Conservation (phyloP, 495 filamentous ascomycete genomes). For the Talaromyces proteolyticus region DNA sequence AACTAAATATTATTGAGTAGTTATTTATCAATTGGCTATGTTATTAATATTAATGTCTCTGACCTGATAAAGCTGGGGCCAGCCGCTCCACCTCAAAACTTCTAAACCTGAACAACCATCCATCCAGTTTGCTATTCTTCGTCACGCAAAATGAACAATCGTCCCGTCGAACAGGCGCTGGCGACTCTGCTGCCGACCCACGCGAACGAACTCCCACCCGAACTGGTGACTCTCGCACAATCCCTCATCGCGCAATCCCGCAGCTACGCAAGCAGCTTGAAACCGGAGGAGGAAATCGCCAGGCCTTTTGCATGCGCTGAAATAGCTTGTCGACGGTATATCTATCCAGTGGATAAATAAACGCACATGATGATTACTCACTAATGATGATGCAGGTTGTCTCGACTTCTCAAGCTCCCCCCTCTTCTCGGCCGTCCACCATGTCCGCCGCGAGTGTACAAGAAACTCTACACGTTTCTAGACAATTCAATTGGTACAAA, state of each 20-base stretch:
- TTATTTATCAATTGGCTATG: no score
- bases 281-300: constrained; percentile 83
- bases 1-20: no score
- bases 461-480: constrained; percentile 75
- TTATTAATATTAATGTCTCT: no score
- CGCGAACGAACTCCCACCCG: constrained; percentile 61
- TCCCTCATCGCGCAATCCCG: constrained; percentile 86
- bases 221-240: constrained; percentile 68
- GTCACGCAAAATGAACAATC: constrained; percentile 37
- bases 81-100: no score
- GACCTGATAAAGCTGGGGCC: no score
- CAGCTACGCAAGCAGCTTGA: constrained; percentile 69
- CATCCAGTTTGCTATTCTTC: no score
- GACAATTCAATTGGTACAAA: constrained; percentile 58
- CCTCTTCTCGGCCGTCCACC: constrained; percentile 75
- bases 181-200: constrained; percentile 73
- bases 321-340: constrained; percentile 80
- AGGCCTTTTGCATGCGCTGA: constrained; percentile 85
- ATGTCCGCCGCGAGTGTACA: constrained; percentile 76
- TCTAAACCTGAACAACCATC: no score
- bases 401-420: constrained; percentile 77
- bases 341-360: no score
- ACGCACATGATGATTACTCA: constrained; percentile 10
- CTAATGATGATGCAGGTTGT: constrained; percentile 63
- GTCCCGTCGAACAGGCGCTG: constrained; percentile 70